Percentiles rank a stretch among this genome's conserved stretches.
Evolutionary conservation across 768 basidiomycete species (phyloP).

Genomic region (Leccinum subgranulosum): DNA sequence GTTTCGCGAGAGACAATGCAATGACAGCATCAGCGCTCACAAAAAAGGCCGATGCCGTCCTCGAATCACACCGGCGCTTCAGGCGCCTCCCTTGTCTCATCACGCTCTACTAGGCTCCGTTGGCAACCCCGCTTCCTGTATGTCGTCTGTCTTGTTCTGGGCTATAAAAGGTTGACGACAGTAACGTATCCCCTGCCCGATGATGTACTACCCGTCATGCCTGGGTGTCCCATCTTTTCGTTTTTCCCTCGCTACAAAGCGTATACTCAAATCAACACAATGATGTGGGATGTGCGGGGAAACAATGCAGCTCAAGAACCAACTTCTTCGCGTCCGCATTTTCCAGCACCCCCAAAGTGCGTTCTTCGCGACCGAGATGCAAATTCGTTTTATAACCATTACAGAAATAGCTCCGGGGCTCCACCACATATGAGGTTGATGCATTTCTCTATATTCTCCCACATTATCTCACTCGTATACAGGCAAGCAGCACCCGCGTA

Average conservation of each 20-base stretch:
- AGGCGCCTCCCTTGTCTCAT: conserved; percentile 14
- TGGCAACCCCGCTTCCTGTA: conserved; percentile 18
- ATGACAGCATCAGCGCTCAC: conserved; percentile 22
- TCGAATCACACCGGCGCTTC: conserved; percentile 17
- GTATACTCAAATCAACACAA: conserved; percentile 31
- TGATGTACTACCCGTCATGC: conserved; percentile 21
- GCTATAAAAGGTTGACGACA: conserved; percentile 26
- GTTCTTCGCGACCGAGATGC: conserved; percentile 2
- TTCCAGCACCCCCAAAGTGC: conserved; percentile 16
- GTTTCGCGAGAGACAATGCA: background rate
- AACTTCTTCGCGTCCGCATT: conserved; percentile 11
- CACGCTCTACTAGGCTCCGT: conserved; percentile 26
- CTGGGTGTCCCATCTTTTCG: conserved; percentile 29
- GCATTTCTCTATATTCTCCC: background rate
- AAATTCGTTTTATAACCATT: background rate
- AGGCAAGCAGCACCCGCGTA: conserved; percentile 19
- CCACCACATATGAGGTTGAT: conserved; percentile 15
- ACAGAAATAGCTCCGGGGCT: conserved; percentile 7
- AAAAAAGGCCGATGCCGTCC: conserved; percentile 28
- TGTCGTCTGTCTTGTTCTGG: conserved; percentile 6
- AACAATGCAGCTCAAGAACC: conserved; percentile 12
- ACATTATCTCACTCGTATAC: background rate
- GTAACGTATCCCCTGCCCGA: conserved; percentile 1
- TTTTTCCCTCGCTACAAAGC: conserved; percentile 33
- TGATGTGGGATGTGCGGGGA: conserved; percentile 28